phyloP scores from a whole-genome alignment of 352 stramenopile species.

The Aphanomyces stellatus region DNA sequence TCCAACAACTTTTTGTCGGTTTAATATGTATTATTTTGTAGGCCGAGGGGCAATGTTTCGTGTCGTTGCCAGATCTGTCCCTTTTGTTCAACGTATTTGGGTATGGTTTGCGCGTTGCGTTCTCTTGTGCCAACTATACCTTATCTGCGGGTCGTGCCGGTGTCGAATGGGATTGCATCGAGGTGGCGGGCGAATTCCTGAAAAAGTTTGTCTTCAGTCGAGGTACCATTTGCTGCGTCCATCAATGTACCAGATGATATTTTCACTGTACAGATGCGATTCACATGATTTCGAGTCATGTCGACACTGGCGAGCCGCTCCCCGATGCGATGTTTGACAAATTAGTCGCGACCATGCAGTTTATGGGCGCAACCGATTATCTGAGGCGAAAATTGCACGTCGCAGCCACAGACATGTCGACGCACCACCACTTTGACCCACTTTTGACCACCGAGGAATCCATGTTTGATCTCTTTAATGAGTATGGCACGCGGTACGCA shows the following conservation, averaged over 20 bases:
- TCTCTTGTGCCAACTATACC: constrained; percentile 91
- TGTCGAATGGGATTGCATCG: constrained; percentile 97
- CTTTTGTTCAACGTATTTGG: constrained; percentile 95
- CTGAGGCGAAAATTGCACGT: neutral
- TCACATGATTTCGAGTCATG: constrained; percentile 60
- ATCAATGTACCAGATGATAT: neutral
- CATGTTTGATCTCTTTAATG: no score
- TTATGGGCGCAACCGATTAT: constrained; percentile 88
- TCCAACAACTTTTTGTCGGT: neutral
- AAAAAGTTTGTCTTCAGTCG: constrained; percentile 98
- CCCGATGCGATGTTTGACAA: constrained; percentile 94
- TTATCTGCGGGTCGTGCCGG: constrained; percentile 95
- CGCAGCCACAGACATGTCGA: neutral
- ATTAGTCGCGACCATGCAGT: constrained; percentile 91
- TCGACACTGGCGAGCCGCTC: constrained; percentile 84
- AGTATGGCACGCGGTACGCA: no score
- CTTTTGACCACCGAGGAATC: no score
- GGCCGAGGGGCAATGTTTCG: constrained; percentile 89
- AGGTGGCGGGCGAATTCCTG: constrained; percentile 98
- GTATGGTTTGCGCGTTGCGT: constrained; percentile 97
- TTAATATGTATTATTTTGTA: neutral
- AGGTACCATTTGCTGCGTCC: neutral
- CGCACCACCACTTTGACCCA: neutral
- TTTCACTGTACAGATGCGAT: neutral
- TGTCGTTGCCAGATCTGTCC: constrained; percentile 97